Evolutionary conservation across 768 basidiomycete species (phyloP).

Genomic region (Bullera alba): DNA sequence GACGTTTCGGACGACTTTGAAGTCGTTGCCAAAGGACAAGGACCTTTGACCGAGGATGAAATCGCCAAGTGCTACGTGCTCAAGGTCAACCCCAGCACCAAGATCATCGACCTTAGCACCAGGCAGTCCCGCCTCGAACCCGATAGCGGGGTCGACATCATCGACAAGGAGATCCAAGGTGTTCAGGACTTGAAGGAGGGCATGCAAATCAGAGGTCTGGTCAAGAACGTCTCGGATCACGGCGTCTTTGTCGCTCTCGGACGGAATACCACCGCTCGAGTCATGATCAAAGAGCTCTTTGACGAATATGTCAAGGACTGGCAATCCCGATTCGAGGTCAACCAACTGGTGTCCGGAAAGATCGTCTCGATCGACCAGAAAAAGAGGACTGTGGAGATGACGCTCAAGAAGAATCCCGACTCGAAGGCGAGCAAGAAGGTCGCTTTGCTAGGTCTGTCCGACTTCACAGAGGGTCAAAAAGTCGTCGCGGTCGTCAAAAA

Average conservation of each 20-base stretch:
- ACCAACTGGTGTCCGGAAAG: slow-evolving; percentile 81
- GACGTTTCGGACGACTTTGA: slow-evolving; percentile 73
- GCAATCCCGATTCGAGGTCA: slow-evolving; percentile 69
- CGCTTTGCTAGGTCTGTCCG: slow-evolving; percentile 44
- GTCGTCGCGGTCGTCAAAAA: slow-evolving; percentile 70
- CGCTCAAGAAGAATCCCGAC: slow-evolving; percentile 55
- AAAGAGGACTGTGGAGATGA: slow-evolving; percentile 79
- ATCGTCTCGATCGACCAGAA: slow-evolving; percentile 68
- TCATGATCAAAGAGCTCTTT: slow-evolving; percentile 89
- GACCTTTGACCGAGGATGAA: slow-evolving; percentile 55
- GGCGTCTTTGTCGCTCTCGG: slow-evolving; percentile 86
- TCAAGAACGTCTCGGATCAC: slow-evolving; percentile 70
- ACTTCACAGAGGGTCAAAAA: slow-evolving; percentile 72
- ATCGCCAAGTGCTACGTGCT: slow-evolving; percentile 67
- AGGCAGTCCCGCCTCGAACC: slow-evolving; percentile 64
- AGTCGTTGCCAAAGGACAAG: slow-evolving; percentile 43
- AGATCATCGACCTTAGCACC: slow-evolving; percentile 71
- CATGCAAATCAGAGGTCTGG: slow-evolving; percentile 72
- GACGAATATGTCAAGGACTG: slow-evolving; percentile 97
- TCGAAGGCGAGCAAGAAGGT: slow-evolving; percentile 34
- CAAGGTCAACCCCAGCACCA: slow-evolving; percentile 59
- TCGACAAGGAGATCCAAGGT: slow-evolving; percentile 63
- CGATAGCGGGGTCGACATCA: slow-evolving; percentile 47
- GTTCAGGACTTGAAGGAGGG: slow-evolving; percentile 64
- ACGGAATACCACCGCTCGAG: slow-evolving; percentile 73